phyloP scores from a whole-genome alignment of 148 eudicot genomes.

The Rhododendron kiyosumense region DNA sequence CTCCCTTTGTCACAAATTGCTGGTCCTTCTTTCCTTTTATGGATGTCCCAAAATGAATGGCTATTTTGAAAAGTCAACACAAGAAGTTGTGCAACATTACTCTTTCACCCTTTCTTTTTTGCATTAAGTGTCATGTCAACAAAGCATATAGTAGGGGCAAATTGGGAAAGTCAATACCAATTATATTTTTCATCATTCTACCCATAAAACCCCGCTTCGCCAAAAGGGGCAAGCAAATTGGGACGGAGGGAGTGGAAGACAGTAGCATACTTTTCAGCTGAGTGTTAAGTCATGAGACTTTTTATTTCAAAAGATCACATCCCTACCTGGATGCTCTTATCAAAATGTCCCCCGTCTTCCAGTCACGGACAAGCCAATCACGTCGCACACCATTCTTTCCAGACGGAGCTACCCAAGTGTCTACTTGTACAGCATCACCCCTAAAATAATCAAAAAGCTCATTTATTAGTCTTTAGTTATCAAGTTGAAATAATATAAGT shows the following conservation, averaged over 20 bases:
- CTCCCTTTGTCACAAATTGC: no score
- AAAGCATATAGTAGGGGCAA: neutral
- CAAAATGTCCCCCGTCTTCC: constrained; percentile 66
- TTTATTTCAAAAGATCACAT: neutral
- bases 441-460: constrained; percentile 28
- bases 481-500: neutral
- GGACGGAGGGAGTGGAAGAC: neutral
- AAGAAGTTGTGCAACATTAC: no score
- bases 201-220: no score
- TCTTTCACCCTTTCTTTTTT: no score
- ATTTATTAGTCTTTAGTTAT: constrained; percentile 1
- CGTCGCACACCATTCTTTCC: constrained; percentile 97
- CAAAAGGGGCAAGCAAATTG: no score
- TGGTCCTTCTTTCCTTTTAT: no score
- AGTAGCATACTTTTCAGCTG: neutral
- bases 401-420: constrained; percentile 86
- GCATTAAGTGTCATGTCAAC: no score
- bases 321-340: constrained; percentile 88
- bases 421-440: constrained; percentile 97
- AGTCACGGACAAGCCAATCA: constrained; percentile 80
- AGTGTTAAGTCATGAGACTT: neutral
- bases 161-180: no score
- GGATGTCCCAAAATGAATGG: no score
- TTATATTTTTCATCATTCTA: no score
- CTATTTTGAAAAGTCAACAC: no score